A percentile compares a stretch with the other conserved stretches of the same genome.
Conservation (phyloP, 176 grass and related monocot species). For the Oryza officinalis region DNA sequence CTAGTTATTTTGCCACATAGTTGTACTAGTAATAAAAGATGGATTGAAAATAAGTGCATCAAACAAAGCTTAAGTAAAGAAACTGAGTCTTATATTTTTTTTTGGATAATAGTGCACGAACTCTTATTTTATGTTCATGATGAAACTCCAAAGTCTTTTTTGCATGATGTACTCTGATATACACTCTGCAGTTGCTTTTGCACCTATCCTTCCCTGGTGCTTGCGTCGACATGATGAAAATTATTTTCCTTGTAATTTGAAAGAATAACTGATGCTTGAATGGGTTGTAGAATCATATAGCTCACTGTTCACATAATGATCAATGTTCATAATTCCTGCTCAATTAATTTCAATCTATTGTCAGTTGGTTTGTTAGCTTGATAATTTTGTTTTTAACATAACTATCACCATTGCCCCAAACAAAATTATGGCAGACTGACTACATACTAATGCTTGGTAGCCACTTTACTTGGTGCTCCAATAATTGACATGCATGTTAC, state of each 20-base stretch:
- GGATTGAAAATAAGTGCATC: background rate
- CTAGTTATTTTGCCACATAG: constrained; percentile 5
- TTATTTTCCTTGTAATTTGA: background rate
- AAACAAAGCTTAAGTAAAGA: background rate
- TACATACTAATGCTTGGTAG: background rate
- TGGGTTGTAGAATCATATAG: background rate
- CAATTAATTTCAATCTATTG: background rate
- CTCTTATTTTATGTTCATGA: background rate
- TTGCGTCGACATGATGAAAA: background rate
- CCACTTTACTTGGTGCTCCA: background rate
- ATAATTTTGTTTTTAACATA: background rate
- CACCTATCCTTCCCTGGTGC: background rate
- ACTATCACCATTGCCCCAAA: background rate
- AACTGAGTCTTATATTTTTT: too few species aligned
- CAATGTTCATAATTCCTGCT: background rate
- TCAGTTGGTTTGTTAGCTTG: background rate
- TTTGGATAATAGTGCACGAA: background rate
- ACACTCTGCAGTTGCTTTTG: background rate
- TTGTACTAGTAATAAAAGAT: background rate
- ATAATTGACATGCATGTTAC: constrained; percentile 25
- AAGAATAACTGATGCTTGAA: constrained; percentile 1
- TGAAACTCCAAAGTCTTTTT: background rate
- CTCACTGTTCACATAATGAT: background rate
- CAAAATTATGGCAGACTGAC: background rate
- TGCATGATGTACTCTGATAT: background rate